Evolutionary conservation across 352 stramenopile species (phyloP).

Genomic region (Peronospora farinosa): DNA sequence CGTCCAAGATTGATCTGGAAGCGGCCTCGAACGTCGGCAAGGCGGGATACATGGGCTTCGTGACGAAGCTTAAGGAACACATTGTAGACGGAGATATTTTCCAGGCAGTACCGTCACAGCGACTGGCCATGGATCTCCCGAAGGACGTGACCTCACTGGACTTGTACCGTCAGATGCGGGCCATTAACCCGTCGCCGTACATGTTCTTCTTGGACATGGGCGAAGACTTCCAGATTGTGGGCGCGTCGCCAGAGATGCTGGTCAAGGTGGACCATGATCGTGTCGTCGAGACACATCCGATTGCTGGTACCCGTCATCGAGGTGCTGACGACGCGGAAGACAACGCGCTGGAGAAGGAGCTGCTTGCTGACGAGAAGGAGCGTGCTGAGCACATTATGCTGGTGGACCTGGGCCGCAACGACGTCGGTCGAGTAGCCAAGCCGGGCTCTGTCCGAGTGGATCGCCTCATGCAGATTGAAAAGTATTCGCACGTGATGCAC

Average conservation of each 20-base stretch:
- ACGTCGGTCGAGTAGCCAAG: slow-evolving; percentile 81
- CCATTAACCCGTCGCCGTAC: slow-evolving; percentile 86
- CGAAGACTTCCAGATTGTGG: slow-evolving; percentile 82
- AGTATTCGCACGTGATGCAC: slow-evolving; percentile 91
- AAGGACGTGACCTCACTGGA: slow-evolving; percentile 65
- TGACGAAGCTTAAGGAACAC: slow-evolving; percentile 82
- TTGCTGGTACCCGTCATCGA: slow-evolving; percentile 83
- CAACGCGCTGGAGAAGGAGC: slow-evolving; percentile 61
- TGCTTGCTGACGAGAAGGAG: slow-evolving; percentile 86
- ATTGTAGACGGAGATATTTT: slow-evolving; percentile 89
- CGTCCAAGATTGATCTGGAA: slow-evolving; percentile 59
- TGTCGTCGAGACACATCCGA: slow-evolving; percentile 85
- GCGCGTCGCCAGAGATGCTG: slow-evolving; percentile 85
- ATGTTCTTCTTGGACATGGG: slow-evolving; percentile 87
- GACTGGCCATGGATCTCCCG: slow-evolving; percentile 61
- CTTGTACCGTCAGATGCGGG: slow-evolving; percentile 85
- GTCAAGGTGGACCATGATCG: slow-evolving; percentile 83
- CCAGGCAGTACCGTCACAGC: slow-evolving; percentile 84
- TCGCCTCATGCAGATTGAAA: slow-evolving; percentile 86
- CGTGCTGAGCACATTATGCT: slow-evolving; percentile 90
- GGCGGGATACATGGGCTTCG: slow-evolving; percentile 82
- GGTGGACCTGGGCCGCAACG: slow-evolving; percentile 87
- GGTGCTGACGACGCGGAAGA: slow-evolving; percentile 84
- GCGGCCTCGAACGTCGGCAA: slow-evolving; percentile 76
- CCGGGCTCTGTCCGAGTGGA: slow-evolving; percentile 79